Percentiles rank a stretch among this genome's conserved stretches.
Evolutionary conservation across 2,329 filamentous ascomycete genomes (phyloP).

Genomic region (Aspergillus ochraceus): DNA sequence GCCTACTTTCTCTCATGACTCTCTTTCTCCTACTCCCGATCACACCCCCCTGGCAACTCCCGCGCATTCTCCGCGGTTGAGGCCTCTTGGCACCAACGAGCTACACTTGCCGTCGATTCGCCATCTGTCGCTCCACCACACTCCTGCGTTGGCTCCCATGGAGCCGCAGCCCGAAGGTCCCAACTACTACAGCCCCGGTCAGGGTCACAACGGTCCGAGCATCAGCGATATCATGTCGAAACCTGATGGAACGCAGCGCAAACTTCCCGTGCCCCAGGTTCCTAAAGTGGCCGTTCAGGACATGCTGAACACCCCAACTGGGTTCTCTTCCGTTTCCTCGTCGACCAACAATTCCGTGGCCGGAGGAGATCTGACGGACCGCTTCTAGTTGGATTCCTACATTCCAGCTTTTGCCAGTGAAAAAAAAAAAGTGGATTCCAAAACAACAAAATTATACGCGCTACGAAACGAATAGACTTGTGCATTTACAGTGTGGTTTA

Average conservation of each 20-base stretch:
- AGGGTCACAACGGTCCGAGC: slow-evolving; percentile 67
- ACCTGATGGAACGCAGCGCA: slow-evolving; percentile 82
- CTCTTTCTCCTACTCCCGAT: slow-evolving; percentile 90
- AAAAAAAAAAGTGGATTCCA: slow-evolving; percentile 13
- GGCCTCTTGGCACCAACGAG: slow-evolving; percentile 69
- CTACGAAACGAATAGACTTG: slow-evolving; percentile 43
- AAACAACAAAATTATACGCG: slow-evolving; percentile 27
- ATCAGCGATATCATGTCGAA: slow-evolving; percentile 92
- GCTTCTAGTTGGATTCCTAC: slow-evolving; percentile 37
- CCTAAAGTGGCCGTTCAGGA: slow-evolving; percentile 88
- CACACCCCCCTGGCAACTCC: slow-evolving; percentile 98
- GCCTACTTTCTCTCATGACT: slow-evolving; percentile 94
- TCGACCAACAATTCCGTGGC: slow-evolving; percentile 76
- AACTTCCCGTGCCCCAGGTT: slow-evolving; percentile 84
- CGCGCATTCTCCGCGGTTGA: slow-evolving; percentile 87
- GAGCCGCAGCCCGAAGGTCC: slow-evolving; percentile 64
- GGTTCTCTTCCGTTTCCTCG: slow-evolving; percentile 72
- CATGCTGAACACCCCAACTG: slow-evolving; percentile 67
- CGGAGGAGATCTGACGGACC: slow-evolving; percentile 67
- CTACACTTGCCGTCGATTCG: slow-evolving; percentile 87
- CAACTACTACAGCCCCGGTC: slow-evolving; percentile 58
- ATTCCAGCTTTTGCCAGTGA: slow-evolving; percentile 6
- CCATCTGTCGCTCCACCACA: slow-evolving; percentile 65
- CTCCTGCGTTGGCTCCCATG: slow-evolving; percentile 69
- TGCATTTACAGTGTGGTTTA: slow-evolving; percentile 38